Evolutionary conservation across 1,284 basidiomycete species (phyloP).

Genomic region (Golubevia pallescens): DNA sequence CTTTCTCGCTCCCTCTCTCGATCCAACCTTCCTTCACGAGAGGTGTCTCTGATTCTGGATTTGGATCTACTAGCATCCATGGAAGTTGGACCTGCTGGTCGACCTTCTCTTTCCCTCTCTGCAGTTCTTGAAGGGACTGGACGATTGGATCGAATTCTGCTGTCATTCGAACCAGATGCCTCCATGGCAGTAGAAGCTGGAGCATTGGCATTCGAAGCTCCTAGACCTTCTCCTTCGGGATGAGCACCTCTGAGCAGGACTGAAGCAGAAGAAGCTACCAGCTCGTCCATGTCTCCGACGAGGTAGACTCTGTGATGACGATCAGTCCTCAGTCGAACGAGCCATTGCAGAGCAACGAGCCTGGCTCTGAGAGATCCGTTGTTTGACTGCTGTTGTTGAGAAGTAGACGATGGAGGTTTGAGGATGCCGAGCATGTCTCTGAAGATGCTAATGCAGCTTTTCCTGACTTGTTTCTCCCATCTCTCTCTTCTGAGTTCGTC

Average conservation of each 20-base stretch:
- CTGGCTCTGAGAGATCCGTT: too few species aligned
- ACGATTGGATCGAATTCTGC: conserved; percentile 13
- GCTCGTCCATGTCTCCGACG: conserved; percentile 36
- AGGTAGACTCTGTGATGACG: conserved; percentile 59
- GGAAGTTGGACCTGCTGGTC: conserved; percentile 20
- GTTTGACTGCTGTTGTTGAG: too few species aligned
- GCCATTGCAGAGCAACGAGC: conserved; percentile 51
- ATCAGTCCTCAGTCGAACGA: conserved; percentile 57
- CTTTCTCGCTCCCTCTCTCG: conserved; percentile 7
- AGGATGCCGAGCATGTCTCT: conserved; percentile 48
- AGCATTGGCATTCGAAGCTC: not conserved
- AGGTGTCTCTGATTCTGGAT: conserved; percentile 12
- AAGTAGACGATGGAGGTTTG: conserved; percentile 10
- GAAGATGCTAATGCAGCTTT: conserved; percentile 43
- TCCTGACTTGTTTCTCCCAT: conserved; percentile 38
- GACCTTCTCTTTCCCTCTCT: conserved; percentile 16
- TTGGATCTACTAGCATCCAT: conserved; percentile 6
- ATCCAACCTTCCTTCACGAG: conserved; percentile 6
- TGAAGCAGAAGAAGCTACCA: conserved; percentile 17
- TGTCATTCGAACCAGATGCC: conserved; percentile 12
- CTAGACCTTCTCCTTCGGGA: conserved; percentile 2
- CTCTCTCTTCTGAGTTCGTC: not conserved
- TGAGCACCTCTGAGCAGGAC: conserved; percentile 1
- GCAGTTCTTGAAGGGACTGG: conserved; percentile 7
- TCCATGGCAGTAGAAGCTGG: conserved; percentile 8